Percentiles rank a stretch among this genome's conserved stretches.
Conservation (phyloP, 1,284 basidiomycete genomes). For the Marasmius sp. region DNA sequence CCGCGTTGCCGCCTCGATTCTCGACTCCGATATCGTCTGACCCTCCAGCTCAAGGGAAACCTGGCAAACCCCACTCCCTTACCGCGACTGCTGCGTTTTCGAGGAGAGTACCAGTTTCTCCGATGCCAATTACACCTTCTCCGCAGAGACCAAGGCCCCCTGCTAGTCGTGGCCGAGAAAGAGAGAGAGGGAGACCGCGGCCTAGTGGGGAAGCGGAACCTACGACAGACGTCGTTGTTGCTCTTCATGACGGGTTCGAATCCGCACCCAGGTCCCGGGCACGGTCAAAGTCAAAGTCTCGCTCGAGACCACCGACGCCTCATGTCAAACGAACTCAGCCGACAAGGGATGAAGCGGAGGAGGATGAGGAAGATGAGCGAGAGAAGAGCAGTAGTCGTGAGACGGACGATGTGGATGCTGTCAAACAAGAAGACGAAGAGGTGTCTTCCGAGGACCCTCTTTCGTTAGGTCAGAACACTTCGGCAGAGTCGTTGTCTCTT, state of each 20-base stretch:
- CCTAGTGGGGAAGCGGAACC: neutral
- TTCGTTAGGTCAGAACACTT: neutral
- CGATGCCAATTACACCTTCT: conserved; percentile 48
- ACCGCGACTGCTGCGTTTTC: conserved; percentile 42
- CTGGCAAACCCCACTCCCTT: neutral
- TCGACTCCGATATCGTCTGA: neutral
- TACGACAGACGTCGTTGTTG: neutral
- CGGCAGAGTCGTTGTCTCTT: neutral
- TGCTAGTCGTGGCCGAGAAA: conserved; percentile 30
- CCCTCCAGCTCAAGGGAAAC: neutral
- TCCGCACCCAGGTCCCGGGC: neutral
- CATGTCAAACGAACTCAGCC: neutral
- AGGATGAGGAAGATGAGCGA: neutral
- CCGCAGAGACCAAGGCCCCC: conserved; percentile 59
- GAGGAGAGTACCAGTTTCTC: conserved; percentile 61
- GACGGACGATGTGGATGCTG: neutral
- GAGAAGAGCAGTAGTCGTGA: neutral
- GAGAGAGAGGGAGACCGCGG: conserved; percentile 17
- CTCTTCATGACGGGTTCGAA: neutral
- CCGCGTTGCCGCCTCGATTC: conserved; percentile 15
- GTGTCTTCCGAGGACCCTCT: neutral
- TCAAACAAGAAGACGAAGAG: neutral
- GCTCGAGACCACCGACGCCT: neutral
- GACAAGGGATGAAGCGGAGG: neutral
- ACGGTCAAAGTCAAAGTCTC: neutral